A percentile compares a stretch with the other conserved stretches of the same genome.
Conservation (phyloP, 2,329 filamentous ascomycete species). For the Apiospora hydei region DNA sequence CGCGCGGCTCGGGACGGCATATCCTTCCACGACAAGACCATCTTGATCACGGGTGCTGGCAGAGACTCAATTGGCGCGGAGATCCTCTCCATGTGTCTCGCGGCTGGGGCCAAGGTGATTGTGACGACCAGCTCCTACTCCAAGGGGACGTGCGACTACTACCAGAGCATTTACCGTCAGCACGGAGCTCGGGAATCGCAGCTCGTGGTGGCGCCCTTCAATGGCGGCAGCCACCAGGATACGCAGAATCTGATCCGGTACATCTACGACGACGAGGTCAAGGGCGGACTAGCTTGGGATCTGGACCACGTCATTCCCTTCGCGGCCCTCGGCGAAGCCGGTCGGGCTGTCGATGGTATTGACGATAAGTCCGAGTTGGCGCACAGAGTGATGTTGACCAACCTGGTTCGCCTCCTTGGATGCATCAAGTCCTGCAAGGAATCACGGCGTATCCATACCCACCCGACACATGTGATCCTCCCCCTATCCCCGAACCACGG, state of each 20-base stretch:
- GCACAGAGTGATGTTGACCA: slow-evolving; percentile 49
- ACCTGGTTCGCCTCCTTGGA: slow-evolving; percentile 47
- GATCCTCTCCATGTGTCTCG: slow-evolving; percentile 42
- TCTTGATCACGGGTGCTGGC: slow-evolving; percentile 48
- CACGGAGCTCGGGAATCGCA: slow-evolving; percentile 43
- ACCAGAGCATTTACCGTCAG: slow-evolving; percentile 44
- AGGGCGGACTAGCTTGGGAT: slow-evolving; percentile 42
- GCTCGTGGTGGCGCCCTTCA: slow-evolving; percentile 49
- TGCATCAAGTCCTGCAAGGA: slow-evolving; percentile 42
- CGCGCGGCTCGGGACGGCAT: slow-evolving; percentile 29
- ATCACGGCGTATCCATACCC: slow-evolving; percentile 36
- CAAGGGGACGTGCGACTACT: slow-evolving; percentile 40
- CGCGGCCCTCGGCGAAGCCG: slow-evolving; percentile 48
- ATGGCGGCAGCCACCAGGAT: slow-evolving; percentile 50
- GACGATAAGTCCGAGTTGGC: slow-evolving; percentile 46
- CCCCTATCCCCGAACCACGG: slow-evolving; percentile 54
- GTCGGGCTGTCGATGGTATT: slow-evolving; percentile 44
- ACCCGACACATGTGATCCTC: slow-evolving; percentile 48
- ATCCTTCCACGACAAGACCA: slow-evolving; percentile 40
- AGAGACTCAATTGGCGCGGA: slow-evolving; percentile 45
- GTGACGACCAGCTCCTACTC: slow-evolving; percentile 47
- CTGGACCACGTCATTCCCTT: slow-evolving; percentile 51
- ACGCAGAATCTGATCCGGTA: slow-evolving; percentile 45
- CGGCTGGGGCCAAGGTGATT: slow-evolving; percentile 46
- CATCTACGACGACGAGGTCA: slow-evolving; percentile 39